Base-by-base conservation (phyloP, 345 rosid genomes). In the Lumnitzera littorea region DNA sequence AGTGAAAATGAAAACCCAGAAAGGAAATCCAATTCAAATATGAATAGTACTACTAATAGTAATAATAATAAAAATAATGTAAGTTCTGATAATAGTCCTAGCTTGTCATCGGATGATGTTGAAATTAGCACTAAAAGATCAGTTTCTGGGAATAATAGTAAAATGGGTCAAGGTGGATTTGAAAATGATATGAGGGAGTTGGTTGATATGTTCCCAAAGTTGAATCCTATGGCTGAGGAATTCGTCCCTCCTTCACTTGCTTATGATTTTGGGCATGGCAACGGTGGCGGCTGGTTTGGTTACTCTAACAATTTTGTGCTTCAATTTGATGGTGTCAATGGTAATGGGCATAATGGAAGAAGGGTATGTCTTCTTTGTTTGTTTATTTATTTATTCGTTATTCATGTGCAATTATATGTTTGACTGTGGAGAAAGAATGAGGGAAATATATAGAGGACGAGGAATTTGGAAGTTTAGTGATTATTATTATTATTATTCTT, bases 181-280 rank as follows among this genome's bases (percentile, higher is more conserved):
- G 71, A 27, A 27, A 27, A 67, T 31, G 96, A 84, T 41, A 87
- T 91, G 81, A 88, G 73, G 67, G 79, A 84, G 66, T 76, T 95
- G 84, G 88, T 68, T 65, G 99, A 88, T 63, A 81, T 84, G 55
- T 63, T 95, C 70, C 88, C 91, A 11, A 95, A 85, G 80, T 76
- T 95, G 71, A 95, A 95, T 71, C 99, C 99, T 11, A 75, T 87
- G 96, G 99, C 98, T 54, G 78, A 85, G 72, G 99, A 86, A 56
- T 95, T 88, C 76, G 96, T 95, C 62, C 98, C 98, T 57, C 85
- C 87, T 43, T 94, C 97, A 0, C 73, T 87, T 31, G 78, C 75
- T 43, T 61, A 61, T 46, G 57, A 13, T 49, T 49, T 12, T 62
- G 62, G 62, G 56, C 54, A 63, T 48, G 75, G 65, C 46, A 74